Conservation (phyloP, 2,329 filamentous ascomycete genomes). For the Macrophomina tecta region DNA sequence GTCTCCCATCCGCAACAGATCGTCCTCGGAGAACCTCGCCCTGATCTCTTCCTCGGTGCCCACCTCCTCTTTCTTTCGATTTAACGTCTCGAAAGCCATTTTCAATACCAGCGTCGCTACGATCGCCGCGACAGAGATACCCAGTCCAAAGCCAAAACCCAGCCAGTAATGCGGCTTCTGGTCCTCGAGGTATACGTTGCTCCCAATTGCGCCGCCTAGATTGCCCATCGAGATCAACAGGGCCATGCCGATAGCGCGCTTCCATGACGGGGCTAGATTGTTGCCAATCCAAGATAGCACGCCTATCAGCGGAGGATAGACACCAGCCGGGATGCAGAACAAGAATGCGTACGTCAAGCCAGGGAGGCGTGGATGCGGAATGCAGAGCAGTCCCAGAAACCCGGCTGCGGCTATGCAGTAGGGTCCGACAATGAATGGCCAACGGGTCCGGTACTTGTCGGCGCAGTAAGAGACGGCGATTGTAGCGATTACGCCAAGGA, state of each 20-base stretch:
- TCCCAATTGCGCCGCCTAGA: conserved; percentile 41
- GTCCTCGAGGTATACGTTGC: conserved; percentile 43
- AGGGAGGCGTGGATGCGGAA: background rate
- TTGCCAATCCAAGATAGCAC: conserved; percentile 37
- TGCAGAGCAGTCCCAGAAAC: background rate
- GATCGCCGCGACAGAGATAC: conserved; percentile 35
- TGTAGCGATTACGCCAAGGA: conserved; percentile 35
- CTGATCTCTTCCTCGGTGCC: conserved; percentile 42
- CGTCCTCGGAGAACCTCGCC: conserved; percentile 43
- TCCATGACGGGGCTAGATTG: conserved; percentile 51
- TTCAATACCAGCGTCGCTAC: conserved; percentile 36
- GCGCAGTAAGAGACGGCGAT: conserved; percentile 35
- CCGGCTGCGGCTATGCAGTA: conserved; percentile 41
- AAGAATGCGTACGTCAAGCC: conserved; percentile 47
- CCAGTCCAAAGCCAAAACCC: conserved; percentile 43
- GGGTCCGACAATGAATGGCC: conserved; percentile 38
- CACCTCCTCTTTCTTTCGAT: conserved; percentile 41
- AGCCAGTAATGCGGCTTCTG: conserved; percentile 45
- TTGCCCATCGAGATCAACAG: conserved; percentile 40
- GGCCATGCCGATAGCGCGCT: conserved; percentile 40
- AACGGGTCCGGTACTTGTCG: conserved; percentile 36
- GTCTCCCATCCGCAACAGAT: conserved; percentile 47
- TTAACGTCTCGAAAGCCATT: conserved; percentile 40
- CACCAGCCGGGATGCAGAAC: conserved; percentile 44
- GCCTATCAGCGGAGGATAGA: background rate